phyloP scores from a whole-genome alignment of 1,284 basidiomycete species.

The Peniophora sp. region DNA sequence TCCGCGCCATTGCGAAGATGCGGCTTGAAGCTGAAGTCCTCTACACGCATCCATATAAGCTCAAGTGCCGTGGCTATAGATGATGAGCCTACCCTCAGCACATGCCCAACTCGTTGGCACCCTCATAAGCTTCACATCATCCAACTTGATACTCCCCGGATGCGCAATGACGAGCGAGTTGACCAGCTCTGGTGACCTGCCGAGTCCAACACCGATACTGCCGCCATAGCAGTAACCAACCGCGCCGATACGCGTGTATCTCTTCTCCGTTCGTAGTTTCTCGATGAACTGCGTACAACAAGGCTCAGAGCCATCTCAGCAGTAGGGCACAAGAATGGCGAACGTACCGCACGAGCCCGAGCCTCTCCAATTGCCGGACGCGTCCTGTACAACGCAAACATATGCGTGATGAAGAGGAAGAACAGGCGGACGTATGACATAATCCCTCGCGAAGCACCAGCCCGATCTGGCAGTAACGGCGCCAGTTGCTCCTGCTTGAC shows the following conservation, averaged over 20 bases:
- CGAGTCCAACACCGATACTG: slow-evolving; percentile 31
- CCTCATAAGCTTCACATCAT: slow-evolving; percentile 37
- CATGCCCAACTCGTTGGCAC: slow-evolving; percentile 48
- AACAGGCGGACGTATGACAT: slow-evolving; percentile 25
- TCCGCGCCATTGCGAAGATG: slow-evolving; percentile 32
- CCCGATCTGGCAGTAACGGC: slow-evolving; percentile 28
- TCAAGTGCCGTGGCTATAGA: no score
- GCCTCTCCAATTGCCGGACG: slow-evolving; percentile 32
- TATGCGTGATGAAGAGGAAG: slow-evolving; percentile 19
- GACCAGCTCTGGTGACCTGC: slow-evolving; percentile 26
- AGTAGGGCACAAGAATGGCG: not conserved
- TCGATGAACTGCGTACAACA: slow-evolving; percentile 4
- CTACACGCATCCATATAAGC: no score
- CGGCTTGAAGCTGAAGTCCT: slow-evolving; percentile 40
- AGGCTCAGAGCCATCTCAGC: no score
- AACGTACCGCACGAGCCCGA: slow-evolving; percentile 23
- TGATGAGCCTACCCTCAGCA: slow-evolving; percentile 41
- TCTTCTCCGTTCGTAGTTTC: slow-evolving; percentile 39
- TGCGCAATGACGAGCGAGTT: slow-evolving; percentile 49
- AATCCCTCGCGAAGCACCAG: slow-evolving; percentile 29
- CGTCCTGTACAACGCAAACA: slow-evolving; percentile 26
- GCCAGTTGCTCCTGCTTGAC: slow-evolving; percentile 26
- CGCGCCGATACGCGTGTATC: slow-evolving; percentile 51
- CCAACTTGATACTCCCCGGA: slow-evolving; percentile 34
- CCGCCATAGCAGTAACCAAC: slow-evolving; percentile 67